Evolutionary conservation across 495 filamentous ascomycete genomes (phyloP).

Genomic region (Trichoderma orchidacearum): DNA sequence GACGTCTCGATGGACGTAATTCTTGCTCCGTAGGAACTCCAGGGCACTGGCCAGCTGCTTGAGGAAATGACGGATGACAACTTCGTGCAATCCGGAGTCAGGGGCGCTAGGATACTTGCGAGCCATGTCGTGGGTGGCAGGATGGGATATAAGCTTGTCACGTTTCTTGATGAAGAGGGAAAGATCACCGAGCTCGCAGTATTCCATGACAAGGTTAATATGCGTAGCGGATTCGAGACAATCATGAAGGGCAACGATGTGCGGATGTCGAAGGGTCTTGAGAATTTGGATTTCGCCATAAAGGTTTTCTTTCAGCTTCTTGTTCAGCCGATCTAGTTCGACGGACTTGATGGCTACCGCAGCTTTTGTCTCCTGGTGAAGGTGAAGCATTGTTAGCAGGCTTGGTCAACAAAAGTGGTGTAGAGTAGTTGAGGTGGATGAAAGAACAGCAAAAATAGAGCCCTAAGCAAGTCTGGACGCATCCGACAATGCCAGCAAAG

Average conservation of each 20-base stretch:
- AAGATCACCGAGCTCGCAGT: constrained; percentile 86
- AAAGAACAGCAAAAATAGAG: not conserved
- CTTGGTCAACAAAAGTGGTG: not conserved
- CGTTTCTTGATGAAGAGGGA: constrained; percentile 92
- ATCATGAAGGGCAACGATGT: constrained; percentile 91
- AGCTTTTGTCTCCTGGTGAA: constrained; percentile 40
- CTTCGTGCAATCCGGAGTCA: constrained; percentile 78
- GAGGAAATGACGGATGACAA: constrained; percentile 85
- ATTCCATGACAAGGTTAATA: constrained; percentile 97
- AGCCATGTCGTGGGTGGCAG: constrained; percentile 71
- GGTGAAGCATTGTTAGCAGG: constrained; percentile 23
- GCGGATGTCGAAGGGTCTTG: constrained; percentile 81
- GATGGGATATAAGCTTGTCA: constrained; percentile 59
- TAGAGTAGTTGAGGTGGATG: not conserved
- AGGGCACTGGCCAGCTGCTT: constrained; percentile 92
- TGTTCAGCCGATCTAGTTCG: constrained; percentile 75
- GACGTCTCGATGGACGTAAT: constrained; percentile 91
- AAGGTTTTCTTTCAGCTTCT: constrained; percentile 77
- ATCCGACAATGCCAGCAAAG: not conserved
- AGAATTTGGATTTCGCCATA: constrained; percentile 90
- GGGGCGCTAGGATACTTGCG: constrained; percentile 76
- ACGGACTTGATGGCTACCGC: constrained; percentile 93
- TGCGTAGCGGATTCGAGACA: constrained; percentile 75
- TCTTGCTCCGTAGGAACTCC: constrained; percentile 67
- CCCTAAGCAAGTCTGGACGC: not conserved